These are phyloP conservation scores for Leccinum sublutescens DNA, from an alignment of 768 basidiomycete species.

Conservation along the genomic window DNA sequence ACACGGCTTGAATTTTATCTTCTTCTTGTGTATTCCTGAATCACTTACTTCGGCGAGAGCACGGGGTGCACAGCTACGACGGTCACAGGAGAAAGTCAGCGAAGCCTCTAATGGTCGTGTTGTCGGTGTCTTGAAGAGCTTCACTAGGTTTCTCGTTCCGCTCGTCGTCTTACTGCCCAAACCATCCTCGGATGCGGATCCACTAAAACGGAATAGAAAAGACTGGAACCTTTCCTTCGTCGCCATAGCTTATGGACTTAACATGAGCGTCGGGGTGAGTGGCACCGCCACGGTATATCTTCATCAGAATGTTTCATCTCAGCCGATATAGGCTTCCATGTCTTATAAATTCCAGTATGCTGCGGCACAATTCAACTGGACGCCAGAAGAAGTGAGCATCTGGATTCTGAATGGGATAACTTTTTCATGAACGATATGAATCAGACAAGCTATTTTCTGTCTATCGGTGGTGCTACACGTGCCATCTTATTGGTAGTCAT, in stretches of 20 bases:
- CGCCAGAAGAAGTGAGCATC: constrained; percentile 53
- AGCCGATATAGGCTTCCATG: constrained; percentile 48
- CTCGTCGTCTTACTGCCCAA: constrained; percentile 62
- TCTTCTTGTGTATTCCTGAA: constrained; percentile 70
- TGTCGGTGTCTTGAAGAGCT: constrained; percentile 33
- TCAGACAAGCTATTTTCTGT: constrained; percentile 73
- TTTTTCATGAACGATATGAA: background rate
- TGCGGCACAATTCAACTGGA: constrained; percentile 61
- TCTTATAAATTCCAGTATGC: constrained; percentile 66
- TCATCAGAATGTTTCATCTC: background rate
- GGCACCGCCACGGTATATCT: background rate
- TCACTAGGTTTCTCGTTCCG: constrained; percentile 69
- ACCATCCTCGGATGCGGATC: constrained; percentile 30
- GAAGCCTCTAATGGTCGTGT: background rate
- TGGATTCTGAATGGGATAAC: background rate
- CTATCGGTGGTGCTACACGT: constrained; percentile 49
- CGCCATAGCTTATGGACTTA: constrained; percentile 50
- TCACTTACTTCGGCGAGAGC: constrained; percentile 58
- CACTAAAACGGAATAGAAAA: constrained; percentile 39
- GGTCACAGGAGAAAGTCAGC: constrained; percentile 12
- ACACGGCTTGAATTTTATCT: constrained; percentile 48
- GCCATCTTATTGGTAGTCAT: constrained; percentile 55
- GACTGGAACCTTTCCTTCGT: constrained; percentile 70
- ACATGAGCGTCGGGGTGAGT: constrained; percentile 46
- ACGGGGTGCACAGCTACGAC: constrained; percentile 20